Conservation (phyloP, 2,329 filamentous ascomycete genomes). For the Ophiostoma populinum region DNA sequence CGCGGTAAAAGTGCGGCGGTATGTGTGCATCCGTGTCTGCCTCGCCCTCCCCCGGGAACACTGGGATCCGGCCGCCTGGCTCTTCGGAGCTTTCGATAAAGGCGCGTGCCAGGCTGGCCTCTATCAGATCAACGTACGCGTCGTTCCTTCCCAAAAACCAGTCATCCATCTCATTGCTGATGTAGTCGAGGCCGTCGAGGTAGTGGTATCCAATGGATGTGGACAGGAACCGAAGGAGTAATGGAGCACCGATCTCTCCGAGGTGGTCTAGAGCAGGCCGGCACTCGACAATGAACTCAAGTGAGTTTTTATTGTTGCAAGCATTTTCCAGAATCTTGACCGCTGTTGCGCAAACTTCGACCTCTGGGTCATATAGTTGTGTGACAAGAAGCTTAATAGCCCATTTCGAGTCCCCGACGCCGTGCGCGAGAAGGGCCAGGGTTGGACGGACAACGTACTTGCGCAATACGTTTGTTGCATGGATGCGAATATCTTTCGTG, state of each 20-base stretch:
- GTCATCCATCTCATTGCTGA: slow-evolving; percentile 98
- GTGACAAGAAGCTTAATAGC: slow-evolving; percentile 95
- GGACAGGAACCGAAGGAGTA: slow-evolving; percentile 81
- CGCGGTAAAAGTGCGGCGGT: slow-evolving; percentile 95
- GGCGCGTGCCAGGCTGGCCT: slow-evolving; percentile 67
- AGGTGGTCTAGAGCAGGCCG: slow-evolving; percentile 86
- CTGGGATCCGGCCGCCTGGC: slow-evolving; percentile 33
- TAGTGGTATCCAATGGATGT: slow-evolving; percentile 97
- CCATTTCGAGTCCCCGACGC: slow-evolving; percentile 66
- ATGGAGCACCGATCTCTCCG: slow-evolving; percentile 86
- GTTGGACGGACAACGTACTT: slow-evolving; percentile 54
- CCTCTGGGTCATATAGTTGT: slow-evolving; percentile 90
- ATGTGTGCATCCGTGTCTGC: slow-evolving; percentile 45
- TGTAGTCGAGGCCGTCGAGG: slow-evolving; percentile 90
- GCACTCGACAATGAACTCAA: slow-evolving; percentile 95
- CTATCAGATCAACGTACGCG: slow-evolving; percentile 83
- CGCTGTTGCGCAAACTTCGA: slow-evolving; percentile 88
- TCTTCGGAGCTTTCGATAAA: slow-evolving; percentile 42
- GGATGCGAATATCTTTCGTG: slow-evolving; percentile 80
- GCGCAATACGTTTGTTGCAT: slow-evolving; percentile 69
- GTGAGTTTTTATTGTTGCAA: slow-evolving; percentile 76
- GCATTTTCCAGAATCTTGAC: slow-evolving; percentile 96
- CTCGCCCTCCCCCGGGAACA: slow-evolving; percentile 39
- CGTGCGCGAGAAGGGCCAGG: slow-evolving; percentile 18
- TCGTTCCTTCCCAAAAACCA: slow-evolving; percentile 97